A percentile compares a stretch with the other conserved stretches of the same genome.
phyloP scores from a whole-genome alignment of 1,139 yeast species.

The Magnusiomyces suaveolens region DNA sequence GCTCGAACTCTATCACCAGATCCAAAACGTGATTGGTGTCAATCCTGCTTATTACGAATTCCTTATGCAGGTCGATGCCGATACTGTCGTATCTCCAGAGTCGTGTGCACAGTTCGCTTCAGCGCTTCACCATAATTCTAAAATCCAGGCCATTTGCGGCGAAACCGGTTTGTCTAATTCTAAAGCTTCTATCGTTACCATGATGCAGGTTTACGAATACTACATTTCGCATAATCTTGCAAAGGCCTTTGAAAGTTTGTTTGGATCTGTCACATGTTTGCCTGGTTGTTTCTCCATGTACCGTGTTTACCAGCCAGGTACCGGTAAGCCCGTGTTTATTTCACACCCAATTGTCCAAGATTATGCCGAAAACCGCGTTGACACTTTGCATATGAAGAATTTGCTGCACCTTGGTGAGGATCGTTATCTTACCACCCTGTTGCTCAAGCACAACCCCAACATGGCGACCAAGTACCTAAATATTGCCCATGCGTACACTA shows the following conservation, averaged over 20 bases:
- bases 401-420: constrained; percentile 37
- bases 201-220: constrained; percentile 39
- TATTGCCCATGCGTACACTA: constrained; percentile 30
- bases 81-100: constrained; percentile 34
- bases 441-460: constrained; percentile 29
- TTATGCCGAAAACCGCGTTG: constrained; percentile 34
- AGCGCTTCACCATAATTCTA: constrained; percentile 31
- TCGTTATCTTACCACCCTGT: constrained; percentile 35
- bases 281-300: constrained; percentile 38
- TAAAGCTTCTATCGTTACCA: constrained; percentile 33
- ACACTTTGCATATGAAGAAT: constrained; percentile 36
- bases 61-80: constrained; percentile 38
- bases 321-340: constrained; percentile 35
- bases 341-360: constrained; percentile 33
- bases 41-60: constrained; percentile 36
- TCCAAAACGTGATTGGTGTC: constrained; percentile 37
- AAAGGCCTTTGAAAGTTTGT: constrained; percentile 36
- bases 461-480: constrained; percentile 29
- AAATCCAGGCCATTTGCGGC: constrained; percentile 36
- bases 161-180: constrained; percentile 36
- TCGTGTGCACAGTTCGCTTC: constrained; percentile 33
- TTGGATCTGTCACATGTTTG: constrained; percentile 37
- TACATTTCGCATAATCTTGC: constrained; percentile 37
- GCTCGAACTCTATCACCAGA: constrained; percentile 36
- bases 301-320: constrained; percentile 30